A percentile compares a stretch with the other conserved stretches of the same genome.
Evolutionary conservation across 2,329 filamentous ascomycete species (phyloP).

Genomic region (Penicillium digitatum): DNA sequence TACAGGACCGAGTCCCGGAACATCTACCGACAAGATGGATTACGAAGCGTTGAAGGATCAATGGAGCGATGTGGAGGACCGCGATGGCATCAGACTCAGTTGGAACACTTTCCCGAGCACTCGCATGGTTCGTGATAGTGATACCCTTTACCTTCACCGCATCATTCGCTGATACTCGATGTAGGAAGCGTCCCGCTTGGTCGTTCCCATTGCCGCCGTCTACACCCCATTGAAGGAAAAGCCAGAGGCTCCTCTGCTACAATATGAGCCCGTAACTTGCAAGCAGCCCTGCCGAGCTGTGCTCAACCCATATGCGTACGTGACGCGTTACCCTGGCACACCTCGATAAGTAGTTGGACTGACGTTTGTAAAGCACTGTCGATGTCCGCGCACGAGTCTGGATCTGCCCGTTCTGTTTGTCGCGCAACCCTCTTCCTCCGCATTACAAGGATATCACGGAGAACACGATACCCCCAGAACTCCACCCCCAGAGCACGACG

Average conservation of each 20-base stretch:
- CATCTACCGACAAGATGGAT: slow-evolving; percentile 61
- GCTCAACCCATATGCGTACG: slow-evolving; percentile 93
- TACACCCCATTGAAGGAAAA: slow-evolving; percentile 97
- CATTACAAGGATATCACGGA: slow-evolving; percentile 68
- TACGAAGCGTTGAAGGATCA: slow-evolving; percentile 91
- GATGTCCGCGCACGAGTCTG: slow-evolving; percentile 64
- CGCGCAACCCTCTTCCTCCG: slow-evolving; percentile 61
- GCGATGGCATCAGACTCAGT: slow-evolving; percentile 90
- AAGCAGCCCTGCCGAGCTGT: slow-evolving; percentile 94
- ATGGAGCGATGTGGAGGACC: slow-evolving; percentile 94
- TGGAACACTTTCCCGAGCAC: slow-evolving; percentile 99
- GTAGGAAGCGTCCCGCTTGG: slow-evolving; percentile 87
- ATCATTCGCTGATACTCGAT: slow-evolving; percentile 29
- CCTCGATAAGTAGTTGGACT: slow-evolving; percentile 19
- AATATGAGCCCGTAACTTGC: slow-evolving; percentile 96
- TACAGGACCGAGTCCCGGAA: slow-evolving; percentile 22
- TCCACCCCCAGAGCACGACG: slow-evolving; percentile 61
- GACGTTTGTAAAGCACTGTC: slow-evolving; percentile 50
- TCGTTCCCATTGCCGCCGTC: slow-evolving; percentile 91
- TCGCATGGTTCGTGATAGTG: slow-evolving; percentile 68
- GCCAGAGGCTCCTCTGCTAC: slow-evolving; percentile 75
- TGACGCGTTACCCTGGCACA: neutral
- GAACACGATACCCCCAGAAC: slow-evolving; percentile 62
- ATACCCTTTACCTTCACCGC: slow-evolving; percentile 9
- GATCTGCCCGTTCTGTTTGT: slow-evolving; percentile 67